Evolutionary conservation across 352 stramenopile genomes (phyloP).

Genomic region (Globisporangium barbulae): DNA sequence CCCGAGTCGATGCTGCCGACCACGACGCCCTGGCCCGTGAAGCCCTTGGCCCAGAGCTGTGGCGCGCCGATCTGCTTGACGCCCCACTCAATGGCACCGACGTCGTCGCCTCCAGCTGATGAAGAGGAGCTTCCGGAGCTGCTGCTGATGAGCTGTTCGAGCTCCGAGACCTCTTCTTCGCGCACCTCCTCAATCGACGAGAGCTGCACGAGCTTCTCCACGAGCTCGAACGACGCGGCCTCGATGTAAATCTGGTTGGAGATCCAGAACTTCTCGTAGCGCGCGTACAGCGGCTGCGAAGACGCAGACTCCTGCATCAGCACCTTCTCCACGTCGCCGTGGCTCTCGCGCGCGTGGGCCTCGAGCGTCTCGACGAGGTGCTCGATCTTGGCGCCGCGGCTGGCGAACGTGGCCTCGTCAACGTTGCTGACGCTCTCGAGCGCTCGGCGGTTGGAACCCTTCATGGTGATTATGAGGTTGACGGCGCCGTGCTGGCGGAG

Average conservation of each 20-base stretch:
- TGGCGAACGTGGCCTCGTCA: too few relatives aligned
- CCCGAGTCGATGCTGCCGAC: slow-evolving; percentile 21
- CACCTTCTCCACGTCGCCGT: slow-evolving; percentile 12
- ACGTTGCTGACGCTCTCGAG: too few relatives aligned
- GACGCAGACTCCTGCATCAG: slow-evolving; percentile 11
- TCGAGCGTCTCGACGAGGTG: too few relatives aligned
- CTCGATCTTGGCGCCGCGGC: too few relatives aligned
- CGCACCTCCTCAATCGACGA: slow-evolving; percentile 13
- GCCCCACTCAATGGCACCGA: slow-evolving; percentile 12
- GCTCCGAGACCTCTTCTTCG: slow-evolving; percentile 21
- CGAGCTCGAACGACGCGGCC: slow-evolving; percentile 20
- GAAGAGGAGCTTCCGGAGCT: too few relatives aligned
- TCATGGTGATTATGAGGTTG: slow-evolving; percentile 25
- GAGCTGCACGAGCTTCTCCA: slow-evolving; percentile 22
- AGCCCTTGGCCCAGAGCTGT: slow-evolving; percentile 11
- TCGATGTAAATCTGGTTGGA: slow-evolving; percentile 26
- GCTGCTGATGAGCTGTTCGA: background rate
- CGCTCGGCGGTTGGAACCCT: slow-evolving; percentile 12
- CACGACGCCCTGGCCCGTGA: slow-evolving; percentile 15
- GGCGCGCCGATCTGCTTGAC: slow-evolving; percentile 14
- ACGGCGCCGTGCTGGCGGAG: slow-evolving; percentile 17
- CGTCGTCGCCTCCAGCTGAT: too few relatives aligned
- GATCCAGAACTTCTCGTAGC: slow-evolving; percentile 29
- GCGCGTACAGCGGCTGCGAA: slow-evolving; percentile 14
- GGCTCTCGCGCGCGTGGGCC: too few relatives aligned